Base-by-base conservation (phyloP, 192 early-diverging fungal species). In the Spizellomyces punctatus region DNA sequence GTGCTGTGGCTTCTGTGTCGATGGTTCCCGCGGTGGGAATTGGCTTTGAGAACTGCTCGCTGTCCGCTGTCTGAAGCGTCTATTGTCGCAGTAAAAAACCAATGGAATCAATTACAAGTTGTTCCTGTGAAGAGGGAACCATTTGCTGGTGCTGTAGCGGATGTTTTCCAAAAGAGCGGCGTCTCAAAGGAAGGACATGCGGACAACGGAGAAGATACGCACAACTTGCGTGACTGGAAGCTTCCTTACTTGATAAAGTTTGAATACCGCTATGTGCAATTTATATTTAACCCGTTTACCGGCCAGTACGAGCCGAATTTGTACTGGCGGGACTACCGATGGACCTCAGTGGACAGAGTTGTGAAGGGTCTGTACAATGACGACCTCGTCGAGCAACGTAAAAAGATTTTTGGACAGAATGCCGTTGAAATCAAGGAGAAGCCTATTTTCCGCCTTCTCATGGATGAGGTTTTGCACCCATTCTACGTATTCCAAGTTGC, bases 1-100 rank as follows among this genome's bases (percentile, higher is more conserved):
- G 72, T 90, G 8, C 70, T 91, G 2, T 94, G 88, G 62, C 78
- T 98, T 16, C 55, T 95, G 10, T 90, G 88, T 57, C 90, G 94
- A 43, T 98, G 97, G 96, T 74, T 97, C 46, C 93, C 94, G 60
- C 74, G 72, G 19, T 84, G 89, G 80, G 91, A 88, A 74, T 84
- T 96, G 43, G 67, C 71, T 58, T 88, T 91, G 83, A 89, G 90
- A 0, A 90, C 90, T n/a, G 52, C 46, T 10, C 76, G 68, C 2
- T 90, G 82, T 43, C 78, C 85, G n/a, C 82, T 98, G 58, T 84
- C 81, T 55, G 85, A 88, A 41, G 95, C 97, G 5, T 84, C 89
- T n/a, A 88, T 86, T 5, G 84, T 93, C 10, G 81, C 82, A 76
- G 85, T 88, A 41, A 75, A 27, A 48, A 83, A 82, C 59, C 77